phyloP scores from a whole-genome alignment of 2,329 filamentous ascomycete genomes.

The Simplicillium sp. region DNA sequence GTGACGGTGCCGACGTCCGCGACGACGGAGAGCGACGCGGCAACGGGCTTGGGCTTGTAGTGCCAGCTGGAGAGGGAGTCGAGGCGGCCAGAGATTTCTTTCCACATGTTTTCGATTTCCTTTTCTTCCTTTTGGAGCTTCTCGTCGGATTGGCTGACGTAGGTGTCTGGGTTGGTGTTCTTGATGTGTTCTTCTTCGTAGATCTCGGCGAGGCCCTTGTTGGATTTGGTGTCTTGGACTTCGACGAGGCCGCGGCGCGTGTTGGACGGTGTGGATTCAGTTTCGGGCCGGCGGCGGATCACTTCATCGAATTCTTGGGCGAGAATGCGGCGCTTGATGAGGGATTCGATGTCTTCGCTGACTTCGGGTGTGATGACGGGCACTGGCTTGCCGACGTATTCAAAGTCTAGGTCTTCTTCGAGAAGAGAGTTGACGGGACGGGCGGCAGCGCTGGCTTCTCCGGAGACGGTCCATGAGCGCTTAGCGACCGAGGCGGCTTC shows the following conservation, averaged over 20 bases:
- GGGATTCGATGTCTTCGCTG: constrained; percentile 81
- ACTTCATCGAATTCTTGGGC: constrained; percentile 90
- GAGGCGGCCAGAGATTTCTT: constrained; percentile 66
- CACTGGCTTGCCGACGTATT: constrained; percentile 88
- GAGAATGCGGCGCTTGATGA: constrained; percentile 90
- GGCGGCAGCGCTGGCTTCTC: constrained; percentile 75
- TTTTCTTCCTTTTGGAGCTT: constrained; percentile 73
- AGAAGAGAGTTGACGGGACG: constrained; percentile 86
- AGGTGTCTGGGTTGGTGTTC: constrained; percentile 65
- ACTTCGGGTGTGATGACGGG: constrained; percentile 88
- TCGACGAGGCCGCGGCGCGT: constrained; percentile 66
- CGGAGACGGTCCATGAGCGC: constrained; percentile 80
- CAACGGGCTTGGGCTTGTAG: constrained; percentile 82
- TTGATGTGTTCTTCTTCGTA: constrained; percentile 91
- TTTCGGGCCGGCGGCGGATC: constrained; percentile 68
- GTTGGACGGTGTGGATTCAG: constrained; percentile 49
- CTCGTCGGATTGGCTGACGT: constrained; percentile 73
- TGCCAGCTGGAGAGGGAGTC: constrained; percentile 90
- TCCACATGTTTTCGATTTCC: constrained; percentile 78
- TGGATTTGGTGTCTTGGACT: constrained; percentile 78
- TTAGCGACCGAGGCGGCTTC: constrained; percentile 85
- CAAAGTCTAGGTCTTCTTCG: constrained; percentile 92
- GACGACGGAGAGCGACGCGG: constrained; percentile 75
- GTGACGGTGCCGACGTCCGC: constrained; percentile 82
- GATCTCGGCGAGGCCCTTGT: constrained; percentile 79